Evolutionary conservation across 495 filamentous ascomycete species (phyloP).

Genomic region (Penicillium atrosanguineum): DNA sequence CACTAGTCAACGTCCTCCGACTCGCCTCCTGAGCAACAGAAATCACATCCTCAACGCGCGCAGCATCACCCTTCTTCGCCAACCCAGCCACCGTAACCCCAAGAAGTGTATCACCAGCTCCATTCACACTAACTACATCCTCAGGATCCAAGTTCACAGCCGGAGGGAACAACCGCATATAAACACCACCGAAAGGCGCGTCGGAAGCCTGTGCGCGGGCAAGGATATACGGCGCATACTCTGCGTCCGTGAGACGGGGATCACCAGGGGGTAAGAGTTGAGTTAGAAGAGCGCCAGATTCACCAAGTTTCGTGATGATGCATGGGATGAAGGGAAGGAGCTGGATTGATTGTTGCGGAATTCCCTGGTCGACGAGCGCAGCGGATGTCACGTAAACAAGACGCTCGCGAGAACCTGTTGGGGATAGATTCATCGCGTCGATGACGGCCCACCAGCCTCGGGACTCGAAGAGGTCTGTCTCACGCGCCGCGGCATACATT

Average conservation of each 20-base stretch:
- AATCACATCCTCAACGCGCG: slow-evolving; percentile 40
- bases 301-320: slow-evolving; percentile 81
- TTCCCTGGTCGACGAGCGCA: slow-evolving; percentile 69
- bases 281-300: slow-evolving; percentile 74
- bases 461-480: slow-evolving; percentile 62
- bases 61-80: slow-evolving; percentile 27
- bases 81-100: slow-evolving; percentile 75
- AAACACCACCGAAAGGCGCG: slow-evolving; percentile 69
- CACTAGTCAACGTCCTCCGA: slow-evolving; percentile 67
- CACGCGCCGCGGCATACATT: slow-evolving; percentile 66
- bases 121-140: slow-evolving; percentile 85
- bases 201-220: slow-evolving; percentile 49
- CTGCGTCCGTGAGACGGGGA: slow-evolving; percentile 56
- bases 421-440: slow-evolving; percentile 64
- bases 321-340: slow-evolving; percentile 86
- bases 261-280: slow-evolving; percentile 65
- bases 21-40: slow-evolving; percentile 68
- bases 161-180: slow-evolving; percentile 76
- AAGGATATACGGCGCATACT: slow-evolving; percentile 66
- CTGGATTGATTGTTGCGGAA: slow-evolving; percentile 78
- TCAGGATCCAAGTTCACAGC: slow-evolving; percentile 55
- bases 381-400: slow-evolving; percentile 60
- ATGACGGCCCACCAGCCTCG: slow-evolving; percentile 73
- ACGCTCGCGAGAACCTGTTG: slow-evolving; percentile 57
- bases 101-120: slow-evolving; percentile 89